Conservation (phyloP, 371 early-diverging fungal genomes). For the Mucor velutinosus region DNA sequence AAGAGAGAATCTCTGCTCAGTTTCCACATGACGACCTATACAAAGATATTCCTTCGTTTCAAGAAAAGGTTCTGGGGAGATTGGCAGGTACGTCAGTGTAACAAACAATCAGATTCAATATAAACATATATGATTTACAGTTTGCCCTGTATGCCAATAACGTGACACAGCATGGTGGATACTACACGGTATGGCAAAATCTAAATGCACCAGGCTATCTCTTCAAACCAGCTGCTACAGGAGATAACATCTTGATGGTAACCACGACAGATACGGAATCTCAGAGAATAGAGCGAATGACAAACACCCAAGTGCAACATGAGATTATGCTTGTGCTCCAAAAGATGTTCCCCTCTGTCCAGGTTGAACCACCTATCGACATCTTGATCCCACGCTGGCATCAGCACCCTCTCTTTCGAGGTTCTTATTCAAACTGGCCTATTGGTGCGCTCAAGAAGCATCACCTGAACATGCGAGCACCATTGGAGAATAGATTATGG, state of each 20-base stretch:
- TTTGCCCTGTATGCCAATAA: constrained; percentile 49
- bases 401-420: constrained; percentile 46
- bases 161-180: constrained; percentile 26
- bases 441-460: constrained; percentile 35
- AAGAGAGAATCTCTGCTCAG: constrained; percentile 44
- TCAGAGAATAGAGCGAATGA: constrained; percentile 42
- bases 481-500: constrained; percentile 38
- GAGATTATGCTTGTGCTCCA: constrained; percentile 36
- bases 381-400: constrained; percentile 50
- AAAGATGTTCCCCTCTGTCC: constrained; percentile 32
- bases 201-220: constrained; percentile 47
- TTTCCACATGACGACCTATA: constrained; percentile 54
- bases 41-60: constrained; percentile 50
- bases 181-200: constrained; percentile 54
- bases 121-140: constrained; percentile 10
- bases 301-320: constrained; percentile 19
- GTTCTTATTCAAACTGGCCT: constrained; percentile 54
- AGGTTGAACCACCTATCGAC: constrained; percentile 23
- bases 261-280: constrained; percentile 43
- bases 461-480: constrained; percentile 45
- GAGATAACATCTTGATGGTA: constrained; percentile 39
- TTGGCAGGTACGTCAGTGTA: constrained; percentile 39
- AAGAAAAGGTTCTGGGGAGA: constrained; percentile 45
- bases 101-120: not conserved
- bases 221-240: not conserved